phyloP scores from a whole-genome alignment of 805 yeast genomes.

The Candida namnaoensis region DNA sequence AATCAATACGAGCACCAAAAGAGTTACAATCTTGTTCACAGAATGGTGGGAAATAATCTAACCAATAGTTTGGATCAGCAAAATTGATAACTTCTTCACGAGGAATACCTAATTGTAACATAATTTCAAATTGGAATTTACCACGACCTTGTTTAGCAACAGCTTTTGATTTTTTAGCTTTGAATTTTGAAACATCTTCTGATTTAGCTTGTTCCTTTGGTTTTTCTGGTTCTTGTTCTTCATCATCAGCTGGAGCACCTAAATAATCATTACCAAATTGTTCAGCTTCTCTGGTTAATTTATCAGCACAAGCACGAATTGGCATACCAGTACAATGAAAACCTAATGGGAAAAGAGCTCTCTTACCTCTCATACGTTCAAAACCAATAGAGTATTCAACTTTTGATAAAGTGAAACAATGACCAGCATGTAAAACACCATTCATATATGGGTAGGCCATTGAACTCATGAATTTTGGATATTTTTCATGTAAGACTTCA shows the following conservation, averaged over 20 bases:
- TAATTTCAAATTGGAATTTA: slow-evolving; percentile 91
- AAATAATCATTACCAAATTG: slow-evolving; percentile 77
- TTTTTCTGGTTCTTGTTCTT: slow-evolving; percentile 30
- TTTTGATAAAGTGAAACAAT: slow-evolving; percentile 89
- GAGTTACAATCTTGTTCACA: slow-evolving; percentile 71
- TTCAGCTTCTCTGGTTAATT: slow-evolving; percentile 87
- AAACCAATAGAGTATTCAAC: slow-evolving; percentile 89
- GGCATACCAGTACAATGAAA: slow-evolving; percentile 99
- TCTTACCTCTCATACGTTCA: slow-evolving; percentile 90
- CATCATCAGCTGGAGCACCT: slow-evolving; percentile 56
- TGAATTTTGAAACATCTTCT: slow-evolving; percentile 84
- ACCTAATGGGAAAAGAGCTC: slow-evolving; percentile 91
- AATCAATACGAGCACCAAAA: slow-evolving; percentile 92
- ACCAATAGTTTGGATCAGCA: slow-evolving; percentile 91
- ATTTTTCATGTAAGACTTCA: slow-evolving; percentile 66
- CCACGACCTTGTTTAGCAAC: slow-evolving; percentile 90
- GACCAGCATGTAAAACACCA: slow-evolving; percentile 97
- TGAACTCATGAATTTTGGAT: slow-evolving; percentile 84
- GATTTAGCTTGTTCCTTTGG: slow-evolving; percentile 29
- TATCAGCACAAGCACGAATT: slow-evolving; percentile 91
- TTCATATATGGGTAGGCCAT: slow-evolving; percentile 99
- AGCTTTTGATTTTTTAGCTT: slow-evolving; percentile 89
- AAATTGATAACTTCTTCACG: slow-evolving; percentile 78
- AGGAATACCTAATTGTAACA: slow-evolving; percentile 88
- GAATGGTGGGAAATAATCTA: slow-evolving; percentile 83